Base-by-base conservation (phyloP, 176 grass and related monocot genomes). In the Thinopyrum elongatum region DNA sequence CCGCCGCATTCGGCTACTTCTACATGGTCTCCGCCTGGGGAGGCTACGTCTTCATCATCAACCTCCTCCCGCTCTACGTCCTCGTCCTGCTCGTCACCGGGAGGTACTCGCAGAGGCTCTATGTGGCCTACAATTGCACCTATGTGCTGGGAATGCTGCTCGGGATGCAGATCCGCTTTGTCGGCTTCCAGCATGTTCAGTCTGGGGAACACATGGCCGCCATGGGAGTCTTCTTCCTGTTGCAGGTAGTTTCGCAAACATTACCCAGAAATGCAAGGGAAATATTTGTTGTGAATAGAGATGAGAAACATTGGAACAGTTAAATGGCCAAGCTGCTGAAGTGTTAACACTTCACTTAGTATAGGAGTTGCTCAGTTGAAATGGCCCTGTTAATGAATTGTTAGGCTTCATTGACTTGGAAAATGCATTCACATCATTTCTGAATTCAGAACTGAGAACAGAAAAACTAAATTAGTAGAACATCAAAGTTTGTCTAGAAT, bases 1-100 rank as follows among this genome's bases (percentile, higher is more conserved):
- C 88, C 51, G 95, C 97, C 2, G 97, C 97, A 14, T 99, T 99
- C 64, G 92, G 94, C 0, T 99, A 99, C 84, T 99, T 99, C 83
- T 99, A 99, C 85, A 99, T 99, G 97, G 97, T 99, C 41, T 99
- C 97, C 2, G 97, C 97, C 2, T 99, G 97, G 97, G 97, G 97
- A 86, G 97, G 97, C 2, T 99, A 99, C 51, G 97, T 99, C 5
- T 99, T 99, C 83, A 99, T 99, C 58, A 99, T 99, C 83, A 99
- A 99, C 78, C 88, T 99, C n/a, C 17, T 99, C 47, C 97, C 97
- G 21, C 82, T 99, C 7, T 99, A 99, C 65, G 97, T 99, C 13
- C 82, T 99, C 80, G 97, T 99, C 4, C 77, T 99, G 82, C 91
- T 99, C 78, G 89, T 99, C 77, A 96, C 94, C 23, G 97, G 97